Conservation (phyloP, 2,329 filamentous ascomycete species). For the Phaeosphaeria sp. region DNA sequence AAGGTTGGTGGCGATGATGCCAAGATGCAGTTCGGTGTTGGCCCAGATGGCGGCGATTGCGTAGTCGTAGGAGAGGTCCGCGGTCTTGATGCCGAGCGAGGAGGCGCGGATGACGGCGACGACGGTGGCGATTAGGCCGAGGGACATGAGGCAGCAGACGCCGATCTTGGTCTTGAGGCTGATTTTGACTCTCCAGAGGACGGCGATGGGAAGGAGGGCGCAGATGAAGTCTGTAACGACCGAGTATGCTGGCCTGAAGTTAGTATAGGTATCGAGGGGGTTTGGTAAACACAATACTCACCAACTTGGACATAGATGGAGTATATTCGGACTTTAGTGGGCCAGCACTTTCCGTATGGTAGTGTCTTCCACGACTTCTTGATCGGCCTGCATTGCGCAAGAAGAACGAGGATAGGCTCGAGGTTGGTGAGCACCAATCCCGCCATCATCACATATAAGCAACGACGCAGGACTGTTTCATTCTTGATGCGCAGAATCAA, state of each 20-base stretch:
- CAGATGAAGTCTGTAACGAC: conserved; percentile 33
- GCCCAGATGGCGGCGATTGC: conserved; percentile 34
- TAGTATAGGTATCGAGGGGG: neutral
- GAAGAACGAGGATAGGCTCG: conserved; percentile 26
- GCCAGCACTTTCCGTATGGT: conserved; percentile 26
- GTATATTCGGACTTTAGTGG: conserved; percentile 32
- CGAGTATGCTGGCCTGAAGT: conserved; percentile 22
- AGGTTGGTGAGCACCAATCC: conserved; percentile 27
- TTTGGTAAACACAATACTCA: too few species aligned
- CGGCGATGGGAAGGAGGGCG: conserved; percentile 29
- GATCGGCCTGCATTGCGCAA: conserved; percentile 31
- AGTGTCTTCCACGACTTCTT: conserved; percentile 28
- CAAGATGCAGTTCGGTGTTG: conserved; percentile 33
- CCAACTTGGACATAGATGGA: conserved; percentile 36
- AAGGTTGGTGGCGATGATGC: conserved; percentile 37
- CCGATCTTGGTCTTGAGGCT: conserved; percentile 25
- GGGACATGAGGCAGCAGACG: conserved; percentile 33
- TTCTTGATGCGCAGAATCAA: conserved; percentile 53
- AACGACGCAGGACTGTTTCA: conserved; percentile 35
- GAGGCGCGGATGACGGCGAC: conserved; percentile 27
- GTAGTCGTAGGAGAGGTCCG: conserved; percentile 32
- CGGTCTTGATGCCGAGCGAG: conserved; percentile 26
- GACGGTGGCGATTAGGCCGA: conserved; percentile 27
- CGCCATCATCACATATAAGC: conserved; percentile 36
- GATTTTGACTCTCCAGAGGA: conserved; percentile 31